A percentile compares a stretch with the other conserved stretches of the same genome.
These are phyloP conservation scores for Lotmaria passim DNA, from an alignment of 208 protist species.

Conservation along the genomic window DNA sequence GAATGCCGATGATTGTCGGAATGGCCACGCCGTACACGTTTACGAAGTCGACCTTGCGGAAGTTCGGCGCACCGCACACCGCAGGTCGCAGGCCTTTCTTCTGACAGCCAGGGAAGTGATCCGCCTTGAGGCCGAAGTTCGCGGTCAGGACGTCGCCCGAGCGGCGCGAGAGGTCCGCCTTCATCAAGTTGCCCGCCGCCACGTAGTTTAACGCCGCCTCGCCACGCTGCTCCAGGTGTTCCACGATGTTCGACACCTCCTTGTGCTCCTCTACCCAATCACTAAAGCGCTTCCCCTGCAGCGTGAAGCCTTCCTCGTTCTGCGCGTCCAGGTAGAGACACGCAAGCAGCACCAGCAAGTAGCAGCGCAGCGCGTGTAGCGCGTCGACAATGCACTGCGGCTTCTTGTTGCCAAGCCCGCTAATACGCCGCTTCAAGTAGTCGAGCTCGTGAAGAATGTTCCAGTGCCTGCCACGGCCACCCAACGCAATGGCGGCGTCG, in stretches of 20 bases:
- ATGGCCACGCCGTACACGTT: conserved; percentile 91
- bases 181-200: conserved; percentile 68
- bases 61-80: conserved; percentile 87
- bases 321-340: conserved; percentile 81
- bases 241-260: conserved; percentile 84
- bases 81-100: conserved; percentile 86
- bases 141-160: conserved; percentile 84
- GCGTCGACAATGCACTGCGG: conserved; percentile 61
- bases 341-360: conserved; percentile 83
- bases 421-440: conserved; percentile 65
- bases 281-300: conserved; percentile 53
- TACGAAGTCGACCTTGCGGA: conserved; percentile 81
- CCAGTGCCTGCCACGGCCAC: conserved; percentile 67
- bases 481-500: conserved; percentile 65
- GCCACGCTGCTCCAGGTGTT: conserved; percentile 64
- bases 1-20: conserved; percentile 79
- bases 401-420: conserved; percentile 52
- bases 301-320: conserved; percentile 27
- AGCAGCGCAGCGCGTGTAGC: conserved; percentile 67
- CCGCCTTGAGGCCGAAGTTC: conserved; percentile 89
- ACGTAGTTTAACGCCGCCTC: conserved; percentile 80
- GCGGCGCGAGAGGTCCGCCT: conserved; percentile 70
- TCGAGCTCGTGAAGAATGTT: conserved; percentile 85
- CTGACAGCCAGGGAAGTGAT: conserved; percentile 91
- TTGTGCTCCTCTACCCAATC: conserved; percentile 65